Percentiles rank a stretch among this genome's conserved stretches.
phyloP scores from a whole-genome alignment of 2,329 filamentous ascomycete species.

The Neocatenulostroma microsporum region DNA sequence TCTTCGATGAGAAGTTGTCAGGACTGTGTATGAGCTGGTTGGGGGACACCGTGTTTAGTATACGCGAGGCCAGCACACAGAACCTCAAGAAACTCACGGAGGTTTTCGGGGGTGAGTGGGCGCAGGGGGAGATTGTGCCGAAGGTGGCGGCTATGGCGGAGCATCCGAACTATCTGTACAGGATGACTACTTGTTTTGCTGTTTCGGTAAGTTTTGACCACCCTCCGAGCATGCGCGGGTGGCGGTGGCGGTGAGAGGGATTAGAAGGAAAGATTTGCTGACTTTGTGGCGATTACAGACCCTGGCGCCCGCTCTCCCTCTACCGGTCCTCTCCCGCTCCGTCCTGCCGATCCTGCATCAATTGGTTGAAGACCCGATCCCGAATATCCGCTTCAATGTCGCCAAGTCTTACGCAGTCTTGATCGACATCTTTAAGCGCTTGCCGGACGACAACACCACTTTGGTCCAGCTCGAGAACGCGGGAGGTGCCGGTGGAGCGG shows the following conservation, averaged over 20 bases:
- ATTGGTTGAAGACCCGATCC: constrained; percentile 87
- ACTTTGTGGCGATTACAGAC: constrained; percentile 59
- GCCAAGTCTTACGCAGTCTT: constrained; percentile 93
- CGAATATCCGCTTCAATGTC: constrained; percentile 99
- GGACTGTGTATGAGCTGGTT: constrained; percentile 97
- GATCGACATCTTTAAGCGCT: constrained; percentile 81
- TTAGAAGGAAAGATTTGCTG: too few relatives aligned
- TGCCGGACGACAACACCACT: constrained; percentile 67
- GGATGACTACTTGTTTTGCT: constrained; percentile 99
- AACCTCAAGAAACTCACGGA: constrained; percentile 98
- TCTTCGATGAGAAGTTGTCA: constrained; percentile 97
- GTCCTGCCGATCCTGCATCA: constrained; percentile 95
- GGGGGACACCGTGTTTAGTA: constrained; percentile 96
- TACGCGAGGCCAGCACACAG: constrained; percentile 91
- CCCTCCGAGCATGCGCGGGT: too few relatives aligned
- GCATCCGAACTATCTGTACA: constrained; percentile 97
- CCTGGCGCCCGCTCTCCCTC: constrained; percentile 81
- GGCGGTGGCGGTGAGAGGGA: too few relatives aligned
- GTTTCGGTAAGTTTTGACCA: constrained; percentile 68
- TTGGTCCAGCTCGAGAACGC: constrained; percentile 78
- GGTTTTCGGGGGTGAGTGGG: constrained; percentile 97
- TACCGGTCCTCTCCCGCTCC: constrained; percentile 85
- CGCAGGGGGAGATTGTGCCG: constrained; percentile 90
- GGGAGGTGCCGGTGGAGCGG: constrained; percentile 32
- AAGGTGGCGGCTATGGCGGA: constrained; percentile 98